A percentile compares a stretch with the other conserved stretches of the same genome.
Evolutionary conservation across 805 yeast species (phyloP).

Genomic region (Wickerhamiella kurtzmanii): DNA sequence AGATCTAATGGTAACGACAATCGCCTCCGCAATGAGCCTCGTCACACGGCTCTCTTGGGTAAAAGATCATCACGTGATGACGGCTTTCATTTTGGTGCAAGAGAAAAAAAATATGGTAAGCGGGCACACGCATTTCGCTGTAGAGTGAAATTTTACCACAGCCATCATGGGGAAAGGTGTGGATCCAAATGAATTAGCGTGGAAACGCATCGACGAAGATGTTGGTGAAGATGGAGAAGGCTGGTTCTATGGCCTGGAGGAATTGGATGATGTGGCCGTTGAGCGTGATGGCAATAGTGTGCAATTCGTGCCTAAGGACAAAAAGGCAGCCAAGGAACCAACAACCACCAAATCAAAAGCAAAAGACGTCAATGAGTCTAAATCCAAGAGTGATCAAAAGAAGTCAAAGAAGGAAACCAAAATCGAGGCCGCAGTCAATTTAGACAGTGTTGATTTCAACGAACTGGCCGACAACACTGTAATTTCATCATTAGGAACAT

Average conservation of each 20-base stretch:
- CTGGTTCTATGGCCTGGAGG: constrained; percentile 87
- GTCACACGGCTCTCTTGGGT: too few species aligned
- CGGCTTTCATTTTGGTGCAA: too few species aligned
- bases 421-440: constrained; percentile 8
- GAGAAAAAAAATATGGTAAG: too few species aligned
- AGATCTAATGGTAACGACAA: too few species aligned
- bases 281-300: constrained; percentile 57
- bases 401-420: background rate
- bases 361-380: constrained; percentile 12
- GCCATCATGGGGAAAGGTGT: background rate
- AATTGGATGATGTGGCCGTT: constrained; percentile 84
- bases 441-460: constrained; percentile 8
- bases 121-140: background rate
- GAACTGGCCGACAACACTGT: constrained; percentile 11
- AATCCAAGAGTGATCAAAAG: constrained; percentile 2
- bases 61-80: too few species aligned
- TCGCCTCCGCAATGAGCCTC: too few species aligned
- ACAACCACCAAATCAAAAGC: constrained; percentile 8
- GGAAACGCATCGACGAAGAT: constrained; percentile 52
- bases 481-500: constrained; percentile 23
- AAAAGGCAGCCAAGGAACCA: constrained; percentile 29
- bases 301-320: constrained; percentile 28
- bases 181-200: constrained; percentile 26
- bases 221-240: constrained; percentile 71
- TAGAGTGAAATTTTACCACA: background rate